Base-by-base conservation (phyloP, 2,329 filamentous ascomycete species). In the Davidsoniella eucalypti region DNA sequence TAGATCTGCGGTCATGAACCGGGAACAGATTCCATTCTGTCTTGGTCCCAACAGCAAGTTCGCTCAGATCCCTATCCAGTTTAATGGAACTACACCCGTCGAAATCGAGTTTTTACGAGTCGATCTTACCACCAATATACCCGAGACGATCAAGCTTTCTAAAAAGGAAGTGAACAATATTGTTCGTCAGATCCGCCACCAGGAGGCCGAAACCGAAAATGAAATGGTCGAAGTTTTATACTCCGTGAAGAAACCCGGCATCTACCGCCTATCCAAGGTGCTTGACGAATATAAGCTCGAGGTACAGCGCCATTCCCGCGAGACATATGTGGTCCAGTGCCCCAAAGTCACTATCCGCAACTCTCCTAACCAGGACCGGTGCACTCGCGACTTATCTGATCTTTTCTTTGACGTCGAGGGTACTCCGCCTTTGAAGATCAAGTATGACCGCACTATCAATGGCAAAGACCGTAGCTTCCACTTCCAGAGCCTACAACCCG, bases 211-310 rank as follows among this genome's bases (percentile, higher is more conserved):
- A 55, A 70, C 73, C 59, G 60, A 73, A 2, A 67, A 70, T 3
- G 68, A 72, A 6, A 75, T 82, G 41, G 76, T 85, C 48, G 73
- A 78, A 47, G 77, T 93, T 58, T 75, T 80, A 49, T 84, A 86
- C 58, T 70, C 75, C 0, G 74, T 93, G 37, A 93, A 86, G 67
- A 92, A 92, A 64, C 78, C 87, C 1, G 92, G 92, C 36, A 75
- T 93, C 17, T 98, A 98, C 65, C 76, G 82, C 40, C 72, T 98
- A 29, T 76, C 81, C 52, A 87, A 80, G 61, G 87, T 98, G 8
- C 68, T 94, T 55, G 92, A 98, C 62, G 82, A 94, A 62, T 92
- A 93, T 53, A 94, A 94, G 63, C 75, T 98, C 29, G 87, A 96
- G 62, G 86, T 95, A 9, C 87, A 88, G 58, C 78, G 84, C 39